Evolutionary conservation across 768 basidiomycete species (phyloP).

Genomic region (Lactarius sanguifluus): DNA sequence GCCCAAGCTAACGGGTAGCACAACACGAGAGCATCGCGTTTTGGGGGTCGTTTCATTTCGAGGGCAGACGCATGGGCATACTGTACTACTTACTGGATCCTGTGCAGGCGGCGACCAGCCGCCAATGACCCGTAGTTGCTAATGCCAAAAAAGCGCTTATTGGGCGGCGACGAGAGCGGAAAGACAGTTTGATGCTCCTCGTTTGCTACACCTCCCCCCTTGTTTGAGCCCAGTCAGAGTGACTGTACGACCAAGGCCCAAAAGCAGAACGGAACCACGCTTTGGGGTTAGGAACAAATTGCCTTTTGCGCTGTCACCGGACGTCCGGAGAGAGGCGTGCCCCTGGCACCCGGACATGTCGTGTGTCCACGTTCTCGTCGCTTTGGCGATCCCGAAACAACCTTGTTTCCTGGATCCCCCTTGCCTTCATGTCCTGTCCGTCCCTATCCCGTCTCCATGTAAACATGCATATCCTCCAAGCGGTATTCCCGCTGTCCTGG

Average conservation of each 20-base stretch:
- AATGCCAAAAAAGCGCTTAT: constrained; percentile 2
- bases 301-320: not conserved
- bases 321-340: not conserved
- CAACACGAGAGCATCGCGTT: not conserved
- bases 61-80: not conserved
- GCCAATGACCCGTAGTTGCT: not conserved
- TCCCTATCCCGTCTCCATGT: not conserved
- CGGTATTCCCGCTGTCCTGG: constrained; percentile 19
- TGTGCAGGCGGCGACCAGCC: constrained; percentile 4
- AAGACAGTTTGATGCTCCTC: not conserved
- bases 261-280: not conserved
- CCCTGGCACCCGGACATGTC: not conserved
- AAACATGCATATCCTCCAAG: not conserved
- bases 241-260: not conserved
- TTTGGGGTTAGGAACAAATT: constrained; percentile 7
- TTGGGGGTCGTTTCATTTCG: not conserved
- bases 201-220: not conserved
- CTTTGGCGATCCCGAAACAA: constrained; percentile 26
- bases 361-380: constrained; percentile 18
- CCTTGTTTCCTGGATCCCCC: constrained; percentile 7
- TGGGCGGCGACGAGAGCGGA: constrained; percentile 5
- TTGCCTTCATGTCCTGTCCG: too few species aligned
- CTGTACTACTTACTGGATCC: not conserved
- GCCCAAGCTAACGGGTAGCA: not conserved
- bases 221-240: not conserved